These are phyloP conservation scores for Sphagnum fallax DNA, from an alignment of 228 moss, liverwort and hornwort species.

Conservation along the genomic window DNA sequence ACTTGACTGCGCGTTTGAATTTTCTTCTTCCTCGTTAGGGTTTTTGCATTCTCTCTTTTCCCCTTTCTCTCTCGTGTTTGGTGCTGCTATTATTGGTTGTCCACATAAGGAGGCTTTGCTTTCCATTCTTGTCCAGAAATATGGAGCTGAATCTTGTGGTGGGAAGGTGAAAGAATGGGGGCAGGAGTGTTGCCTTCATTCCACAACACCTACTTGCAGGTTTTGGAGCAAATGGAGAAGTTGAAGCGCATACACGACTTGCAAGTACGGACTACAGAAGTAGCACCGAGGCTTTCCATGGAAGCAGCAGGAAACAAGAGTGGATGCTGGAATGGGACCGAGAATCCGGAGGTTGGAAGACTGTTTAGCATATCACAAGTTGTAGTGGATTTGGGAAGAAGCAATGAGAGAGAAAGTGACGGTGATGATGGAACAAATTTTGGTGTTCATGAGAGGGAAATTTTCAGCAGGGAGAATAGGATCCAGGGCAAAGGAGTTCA, in stretches of 20 bases:
- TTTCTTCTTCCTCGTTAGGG: too few relatives aligned
- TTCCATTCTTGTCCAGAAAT: too few relatives aligned
- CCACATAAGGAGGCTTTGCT: too few relatives aligned
- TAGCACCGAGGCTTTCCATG: not conserved
- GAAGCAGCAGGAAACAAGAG: conserved; percentile 1
- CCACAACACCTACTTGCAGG: not conserved
- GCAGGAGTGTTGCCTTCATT: not conserved
- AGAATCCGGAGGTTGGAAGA: not conserved
- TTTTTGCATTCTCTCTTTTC: too few relatives aligned
- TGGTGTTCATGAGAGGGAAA: not conserved
- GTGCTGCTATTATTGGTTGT: too few relatives aligned
- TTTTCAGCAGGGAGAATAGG: not conserved
- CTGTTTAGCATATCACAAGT: not conserved
- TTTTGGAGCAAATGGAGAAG: not conserved
- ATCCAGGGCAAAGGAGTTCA: not conserved
- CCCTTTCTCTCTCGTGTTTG: too few relatives aligned
- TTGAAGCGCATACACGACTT: not conserved
- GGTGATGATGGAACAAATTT: not conserved
- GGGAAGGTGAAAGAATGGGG: not conserved
- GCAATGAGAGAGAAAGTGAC: not conserved
- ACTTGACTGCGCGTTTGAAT: too few relatives aligned
- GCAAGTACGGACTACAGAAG: not conserved
- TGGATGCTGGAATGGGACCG: not conserved
- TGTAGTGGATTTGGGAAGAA: not conserved
- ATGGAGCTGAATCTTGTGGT: not conserved